phyloP scores from a whole-genome alignment of 73 alveolate genomes.

The Paraurostyla sp. region DNA sequence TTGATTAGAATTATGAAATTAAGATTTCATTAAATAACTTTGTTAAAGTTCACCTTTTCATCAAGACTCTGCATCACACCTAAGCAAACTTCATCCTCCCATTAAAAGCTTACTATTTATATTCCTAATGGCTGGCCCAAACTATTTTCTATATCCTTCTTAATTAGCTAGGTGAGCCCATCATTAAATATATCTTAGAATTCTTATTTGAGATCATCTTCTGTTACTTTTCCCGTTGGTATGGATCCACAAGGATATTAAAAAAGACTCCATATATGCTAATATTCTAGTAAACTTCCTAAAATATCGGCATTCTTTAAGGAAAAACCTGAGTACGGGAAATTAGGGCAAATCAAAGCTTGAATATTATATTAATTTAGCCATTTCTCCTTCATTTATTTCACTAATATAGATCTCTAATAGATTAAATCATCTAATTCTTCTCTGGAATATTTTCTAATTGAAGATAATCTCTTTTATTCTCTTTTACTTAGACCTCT shows the following conservation, averaged over 20 bases:
- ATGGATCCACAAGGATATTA: constrained; percentile 54
- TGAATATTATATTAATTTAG: constrained; percentile 9
- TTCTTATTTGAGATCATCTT: constrained; percentile 1
- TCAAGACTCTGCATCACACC: constrained; percentile 66
- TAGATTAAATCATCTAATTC: not conserved
- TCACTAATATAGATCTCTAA: not conserved
- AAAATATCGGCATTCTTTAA: constrained; percentile 50
- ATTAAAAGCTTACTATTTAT: constrained; percentile 40
- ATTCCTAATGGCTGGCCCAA: constrained; percentile 62
- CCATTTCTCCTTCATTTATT: not conserved
- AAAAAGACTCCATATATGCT: constrained; percentile 53
- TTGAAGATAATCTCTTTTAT: not conserved
- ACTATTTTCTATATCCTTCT: constrained; percentile 9
- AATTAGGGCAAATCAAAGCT: constrained; percentile 70
- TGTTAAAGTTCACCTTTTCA: constrained; percentile 24
- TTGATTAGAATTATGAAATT: too few relatives aligned
- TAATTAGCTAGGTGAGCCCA: not conserved
- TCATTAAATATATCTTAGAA: constrained; percentile 57
- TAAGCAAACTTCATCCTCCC: constrained; percentile 56
- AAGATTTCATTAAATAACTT: too few relatives aligned
- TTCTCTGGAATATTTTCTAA: not conserved
- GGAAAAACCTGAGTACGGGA: constrained; percentile 67
- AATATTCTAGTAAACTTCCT: constrained; percentile 41
- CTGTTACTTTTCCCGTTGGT: constrained; percentile 42
- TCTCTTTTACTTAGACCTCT: constrained; percentile 12